Percentiles rank a stretch among this genome's conserved stretches.
phyloP scores from a whole-genome alignment of 345 rosid genomes.

The Conringia planisiliqua region DNA sequence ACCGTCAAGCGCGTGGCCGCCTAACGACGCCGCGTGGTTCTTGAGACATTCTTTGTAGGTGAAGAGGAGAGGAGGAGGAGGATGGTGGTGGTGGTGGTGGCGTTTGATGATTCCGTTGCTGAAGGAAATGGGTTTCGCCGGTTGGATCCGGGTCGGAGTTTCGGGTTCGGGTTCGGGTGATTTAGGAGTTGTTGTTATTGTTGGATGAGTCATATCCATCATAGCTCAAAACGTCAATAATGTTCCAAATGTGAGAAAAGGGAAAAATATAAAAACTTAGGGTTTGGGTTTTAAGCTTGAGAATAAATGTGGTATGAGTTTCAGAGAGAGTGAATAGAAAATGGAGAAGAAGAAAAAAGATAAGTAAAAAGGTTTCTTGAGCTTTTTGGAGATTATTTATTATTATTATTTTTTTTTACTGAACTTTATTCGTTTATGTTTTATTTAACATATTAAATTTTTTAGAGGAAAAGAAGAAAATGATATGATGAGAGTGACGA shows the following conservation, averaged over 20 bases:
- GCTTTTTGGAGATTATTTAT: slow-evolving; percentile 25
- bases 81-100: slow-evolving; percentile 35
- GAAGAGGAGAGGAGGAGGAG: slow-evolving; percentile 31
- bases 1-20: slow-evolving; percentile 76
- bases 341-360: slow-evolving; percentile 19
- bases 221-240: slow-evolving; percentile 53
- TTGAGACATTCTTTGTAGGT: slow-evolving; percentile 70
- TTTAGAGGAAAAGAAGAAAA: slow-evolving; percentile 14
- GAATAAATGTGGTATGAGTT: background rate
- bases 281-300: slow-evolving; percentile 18
- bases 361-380: slow-evolving; percentile 20
- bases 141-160: slow-evolving; percentile 61
- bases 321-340: slow-evolving; percentile 17
- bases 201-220: slow-evolving; percentile 38
- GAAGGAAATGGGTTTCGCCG: slow-evolving; percentile 55
- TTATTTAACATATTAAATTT: no score
- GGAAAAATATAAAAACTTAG: background rate
- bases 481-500: slow-evolving; percentile 30
- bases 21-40: slow-evolving; percentile 75
- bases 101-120: slow-evolving; percentile 79
- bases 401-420: background rate
- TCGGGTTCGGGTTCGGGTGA: slow-evolving; percentile 64
- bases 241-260: background rate
- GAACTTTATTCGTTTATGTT: background rate
- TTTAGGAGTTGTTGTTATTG: slow-evolving; percentile 29